Base-by-base conservation (phyloP, 2,329 filamentous ascomycete species). In the Microdochium paspali region DNA sequence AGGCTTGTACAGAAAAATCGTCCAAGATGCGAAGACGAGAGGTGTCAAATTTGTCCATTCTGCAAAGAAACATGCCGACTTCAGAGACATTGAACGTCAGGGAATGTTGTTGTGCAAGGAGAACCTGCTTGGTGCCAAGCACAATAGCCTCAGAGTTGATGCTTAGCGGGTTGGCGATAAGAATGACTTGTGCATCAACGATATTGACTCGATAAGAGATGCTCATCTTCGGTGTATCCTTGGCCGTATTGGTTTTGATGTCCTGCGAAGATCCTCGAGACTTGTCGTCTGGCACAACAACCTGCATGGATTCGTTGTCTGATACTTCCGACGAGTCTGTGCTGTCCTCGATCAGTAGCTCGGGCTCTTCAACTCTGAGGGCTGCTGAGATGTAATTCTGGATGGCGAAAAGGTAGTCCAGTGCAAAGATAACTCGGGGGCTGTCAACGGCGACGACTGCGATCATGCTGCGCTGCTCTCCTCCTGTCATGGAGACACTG, bases 1-100 rank as follows among this genome's bases (percentile, higher is more conserved):
- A 93, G 57, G 95, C 75, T 53, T 93, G 87, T 10, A 97, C 73
- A 2, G 90, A 95, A 63, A 98, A 98, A 65, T 98, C 90, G 61
- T 99, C 94, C 26, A 99, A 79, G 51, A 99, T 95, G 18, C 93
- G 83, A 44, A 98, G 75, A 31, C 89, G 82, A 35, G 85, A 90
- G 3, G 87, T 90, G 56, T 98, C 91, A 56, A 97, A 97, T 53
- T 84, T 87, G 65, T 99, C 94, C 93, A 99, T 98, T 12, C 93
- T 86, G 61, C 94, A 98, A 26, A 98, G 67, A 64, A 96, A 99
- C 93, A 99, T 98, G 56, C 93, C 93, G 46, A 97, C 80, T 60
- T 97, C 84, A 7, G 89, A 90, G 2, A 98, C 82, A 61, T 98
- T 91, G 60, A 99, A 77, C 1, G 93, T 96, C 56, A 94, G 77